Evolutionary conservation across 805 yeast species (phyloP).

Genomic region (Crinitomyces ghanaensis): DNA sequence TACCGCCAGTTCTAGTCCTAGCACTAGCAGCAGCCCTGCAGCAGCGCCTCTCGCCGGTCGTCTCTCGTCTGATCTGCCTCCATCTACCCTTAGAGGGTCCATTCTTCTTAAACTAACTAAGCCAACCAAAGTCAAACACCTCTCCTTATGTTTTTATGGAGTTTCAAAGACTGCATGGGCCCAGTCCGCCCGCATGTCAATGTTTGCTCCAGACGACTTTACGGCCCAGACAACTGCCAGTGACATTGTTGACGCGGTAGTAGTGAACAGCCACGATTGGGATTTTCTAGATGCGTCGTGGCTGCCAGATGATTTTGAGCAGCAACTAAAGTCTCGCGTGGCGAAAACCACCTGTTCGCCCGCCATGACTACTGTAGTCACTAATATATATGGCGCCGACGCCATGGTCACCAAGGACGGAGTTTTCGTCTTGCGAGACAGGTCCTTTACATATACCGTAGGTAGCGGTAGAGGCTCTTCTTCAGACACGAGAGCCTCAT

Average conservation of each 20-base stretch:
- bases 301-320: conserved; percentile 10
- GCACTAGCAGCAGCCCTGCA: background rate
- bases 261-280: conserved; percentile 26
- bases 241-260: conserved; percentile 24
- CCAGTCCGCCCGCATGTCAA: conserved; percentile 30
- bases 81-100: conserved; percentile 64
- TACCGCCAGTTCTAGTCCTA: background rate
- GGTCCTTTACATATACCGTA: too few relatives aligned
- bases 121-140: conserved; percentile 56
- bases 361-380: conserved; percentile 20
- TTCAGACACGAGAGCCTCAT: conserved; percentile 3
- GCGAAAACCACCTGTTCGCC: too few relatives aligned
- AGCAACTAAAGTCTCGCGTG: too few relatives aligned
- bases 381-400: conserved; percentile 26
- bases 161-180: conserved; percentile 80
- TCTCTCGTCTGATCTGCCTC: conserved; percentile 12
- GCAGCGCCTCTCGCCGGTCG: background rate
- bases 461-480: conserved; percentile 1
- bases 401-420: conserved; percentile 15
- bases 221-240: conserved; percentile 16
- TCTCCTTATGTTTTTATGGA: conserved; percentile 58
- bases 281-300: conserved; percentile 21
- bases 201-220: conserved; percentile 14
- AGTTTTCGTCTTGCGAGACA: too few relatives aligned
- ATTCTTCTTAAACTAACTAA: conserved; percentile 59